Conservation (phyloP, 176 grass and related monocot genomes). For the Carex pumila region DNA sequence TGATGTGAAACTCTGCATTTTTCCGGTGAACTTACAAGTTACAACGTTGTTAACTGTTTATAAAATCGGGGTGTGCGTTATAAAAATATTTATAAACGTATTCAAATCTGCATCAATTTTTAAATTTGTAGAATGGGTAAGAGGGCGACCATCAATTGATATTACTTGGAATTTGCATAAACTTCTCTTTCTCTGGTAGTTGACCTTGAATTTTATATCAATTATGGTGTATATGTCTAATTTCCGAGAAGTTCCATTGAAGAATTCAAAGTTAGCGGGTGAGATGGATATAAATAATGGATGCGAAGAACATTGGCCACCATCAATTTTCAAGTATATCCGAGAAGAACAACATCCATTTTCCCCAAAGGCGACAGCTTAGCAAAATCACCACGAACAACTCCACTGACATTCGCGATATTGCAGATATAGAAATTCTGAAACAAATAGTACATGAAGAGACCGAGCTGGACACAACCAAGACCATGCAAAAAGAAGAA, state of each 20-base stretch:
- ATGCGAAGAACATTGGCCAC: not conserved
- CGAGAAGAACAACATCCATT: not conserved
- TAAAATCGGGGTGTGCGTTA: not conserved
- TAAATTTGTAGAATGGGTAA: not conserved
- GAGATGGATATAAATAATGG: no score
- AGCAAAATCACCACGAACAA: not conserved
- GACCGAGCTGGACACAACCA: not conserved
- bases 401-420: not conserved
- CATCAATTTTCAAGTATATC: not conserved
- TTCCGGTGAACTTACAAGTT: no score
- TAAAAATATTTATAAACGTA: not conserved
- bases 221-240: not conserved
- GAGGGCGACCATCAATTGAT: no score
- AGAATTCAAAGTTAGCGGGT: not conserved
- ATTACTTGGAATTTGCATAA: not conserved
- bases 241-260: not conserved
- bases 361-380: no score
- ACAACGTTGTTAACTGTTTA: no score
- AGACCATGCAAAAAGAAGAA: not conserved
- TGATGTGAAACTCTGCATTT: no score
- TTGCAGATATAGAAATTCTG: not conserved
- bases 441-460: slow-evolving; percentile 4
- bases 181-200: not conserved
- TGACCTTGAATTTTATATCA: not conserved
- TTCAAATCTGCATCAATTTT: not conserved